Evolutionary conservation across 177 flowering plant genomes (phyloP).

Genomic region (Tripterygium wilfordii): DNA sequence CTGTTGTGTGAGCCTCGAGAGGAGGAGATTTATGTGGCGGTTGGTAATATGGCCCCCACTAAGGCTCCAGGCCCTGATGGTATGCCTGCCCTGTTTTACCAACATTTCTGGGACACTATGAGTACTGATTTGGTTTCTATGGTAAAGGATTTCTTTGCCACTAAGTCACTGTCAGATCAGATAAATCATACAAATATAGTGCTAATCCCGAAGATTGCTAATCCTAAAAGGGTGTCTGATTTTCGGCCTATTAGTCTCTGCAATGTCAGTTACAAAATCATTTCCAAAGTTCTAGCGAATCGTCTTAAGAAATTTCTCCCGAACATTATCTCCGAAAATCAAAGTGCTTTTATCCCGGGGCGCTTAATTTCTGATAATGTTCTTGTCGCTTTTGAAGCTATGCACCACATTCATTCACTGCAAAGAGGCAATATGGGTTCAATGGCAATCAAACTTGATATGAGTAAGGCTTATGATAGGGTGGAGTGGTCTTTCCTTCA

Average conservation of each 20-base stretch:
- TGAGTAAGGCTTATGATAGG: background rate
- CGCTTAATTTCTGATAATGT: background rate
- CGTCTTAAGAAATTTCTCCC: background rate
- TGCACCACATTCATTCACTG: no score
- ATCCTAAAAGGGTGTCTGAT: background rate
- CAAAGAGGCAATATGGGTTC: no score
- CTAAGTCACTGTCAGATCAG: no score
- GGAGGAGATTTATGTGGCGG: background rate
- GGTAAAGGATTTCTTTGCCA: background rate
- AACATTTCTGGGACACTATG: background rate
- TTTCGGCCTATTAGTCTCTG: background rate
- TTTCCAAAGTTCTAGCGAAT: background rate
- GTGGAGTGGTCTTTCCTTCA: background rate
- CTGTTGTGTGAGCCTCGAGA: no score
- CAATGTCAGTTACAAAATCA: background rate
- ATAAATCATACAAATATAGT: background rate
- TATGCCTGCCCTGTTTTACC: background rate
- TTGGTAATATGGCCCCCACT: background rate
- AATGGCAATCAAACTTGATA: no score
- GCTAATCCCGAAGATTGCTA: background rate
- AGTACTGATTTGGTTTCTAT: background rate
- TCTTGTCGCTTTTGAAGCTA: background rate
- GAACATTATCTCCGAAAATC: background rate
- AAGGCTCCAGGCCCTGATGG: conserved; percentile 1
- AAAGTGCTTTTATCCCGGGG: background rate